Percentiles rank a stretch among this genome's conserved stretches.
These are phyloP conservation scores for Raphanus sativus DNA, from an alignment of 345 rosid species.

Conservation along the genomic window DNA sequence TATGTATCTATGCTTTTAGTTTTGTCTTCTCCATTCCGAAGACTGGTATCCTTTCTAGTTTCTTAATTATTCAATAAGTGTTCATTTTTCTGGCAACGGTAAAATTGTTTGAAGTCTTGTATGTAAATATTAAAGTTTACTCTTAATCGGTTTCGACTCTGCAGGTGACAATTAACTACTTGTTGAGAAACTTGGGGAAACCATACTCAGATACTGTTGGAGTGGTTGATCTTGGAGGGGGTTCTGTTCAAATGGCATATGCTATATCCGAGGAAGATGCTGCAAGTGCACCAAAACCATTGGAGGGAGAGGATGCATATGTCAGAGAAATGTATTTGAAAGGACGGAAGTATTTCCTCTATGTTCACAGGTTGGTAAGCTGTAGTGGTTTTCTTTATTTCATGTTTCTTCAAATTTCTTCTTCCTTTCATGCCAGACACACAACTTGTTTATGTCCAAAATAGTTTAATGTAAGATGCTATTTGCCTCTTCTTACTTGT, in stretches of 20 bases:
- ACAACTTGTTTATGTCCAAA: neutral
- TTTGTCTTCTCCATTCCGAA: neutral
- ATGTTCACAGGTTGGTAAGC: constrained; percentile 80
- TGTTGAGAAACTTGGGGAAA: constrained; percentile 76
- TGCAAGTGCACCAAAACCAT: constrained; percentile 65
- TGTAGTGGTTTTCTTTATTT: neutral
- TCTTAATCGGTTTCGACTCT: constrained; percentile 11
- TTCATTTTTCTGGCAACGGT: neutral
- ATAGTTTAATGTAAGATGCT: neutral
- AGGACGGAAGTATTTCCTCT: constrained; percentile 79
- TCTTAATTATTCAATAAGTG: neutral
- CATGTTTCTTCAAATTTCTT: constrained; percentile 9
- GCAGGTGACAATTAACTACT: constrained; percentile 93
- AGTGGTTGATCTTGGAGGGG: constrained; percentile 99
- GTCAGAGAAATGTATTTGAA: constrained; percentile 77
- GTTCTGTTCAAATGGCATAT: constrained; percentile 99
- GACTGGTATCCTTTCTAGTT: neutral
- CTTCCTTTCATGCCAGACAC: constrained; percentile 7
- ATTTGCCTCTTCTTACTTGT: constrained; percentile 37
- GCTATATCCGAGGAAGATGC: constrained; percentile 85
- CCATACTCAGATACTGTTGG: constrained; percentile 79
- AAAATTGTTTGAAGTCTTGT: neutral
- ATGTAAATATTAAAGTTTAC: neutral
- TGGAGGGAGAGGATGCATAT: constrained; percentile 72
- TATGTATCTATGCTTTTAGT: neutral